phyloP scores from a whole-genome alignment of 495 filamentous ascomycete genomes.

The Hyaloscypha finlandica region DNA sequence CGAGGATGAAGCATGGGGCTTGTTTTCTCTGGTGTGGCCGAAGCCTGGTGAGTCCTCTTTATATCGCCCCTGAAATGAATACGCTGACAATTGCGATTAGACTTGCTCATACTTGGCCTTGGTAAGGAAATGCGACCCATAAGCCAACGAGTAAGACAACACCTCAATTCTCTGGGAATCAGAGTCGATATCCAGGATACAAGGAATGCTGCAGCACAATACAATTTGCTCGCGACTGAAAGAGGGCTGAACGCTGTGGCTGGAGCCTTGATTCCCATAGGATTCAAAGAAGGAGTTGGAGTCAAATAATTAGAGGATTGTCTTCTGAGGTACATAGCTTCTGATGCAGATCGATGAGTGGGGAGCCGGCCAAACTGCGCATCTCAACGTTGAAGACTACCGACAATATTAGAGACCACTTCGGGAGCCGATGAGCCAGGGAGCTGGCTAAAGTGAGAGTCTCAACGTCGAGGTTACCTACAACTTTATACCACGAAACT shows the following conservation, averaged over 20 bases:
- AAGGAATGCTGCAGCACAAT: conserved; percentile 88
- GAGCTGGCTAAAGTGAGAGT: conserved; percentile 63
- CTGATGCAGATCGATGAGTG: too few species aligned
- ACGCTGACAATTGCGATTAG: conserved; percentile 43
- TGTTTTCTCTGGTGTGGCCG: conserved; percentile 82
- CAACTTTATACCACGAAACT: conserved; percentile 45
- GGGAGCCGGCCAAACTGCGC: too few species aligned
- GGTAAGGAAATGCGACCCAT: conserved; percentile 75
- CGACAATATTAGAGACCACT: too few species aligned
- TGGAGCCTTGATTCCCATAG: conserved; percentile 85
- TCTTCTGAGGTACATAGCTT: too few species aligned
- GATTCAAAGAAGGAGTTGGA: conserved; percentile 64
- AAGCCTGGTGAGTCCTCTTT: conserved; percentile 66
- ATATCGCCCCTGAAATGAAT: neutral
- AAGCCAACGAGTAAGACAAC: conserved; percentile 68
- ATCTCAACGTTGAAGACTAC: too few species aligned
- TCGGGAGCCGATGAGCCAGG: conserved; percentile 33
- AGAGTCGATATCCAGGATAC: conserved; percentile 90
- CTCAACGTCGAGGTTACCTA: conserved; percentile 99
- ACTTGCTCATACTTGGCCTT: conserved; percentile 85
- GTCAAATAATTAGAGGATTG: conserved; percentile 11
- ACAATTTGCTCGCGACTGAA: conserved; percentile 84
- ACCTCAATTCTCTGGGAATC: conserved; percentile 78
- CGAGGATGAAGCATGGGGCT: conserved; percentile 66
- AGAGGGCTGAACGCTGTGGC: conserved; percentile 77